Conservation (phyloP, 768 basidiomycete species). For the Suillus fuscotomentosus region DNA sequence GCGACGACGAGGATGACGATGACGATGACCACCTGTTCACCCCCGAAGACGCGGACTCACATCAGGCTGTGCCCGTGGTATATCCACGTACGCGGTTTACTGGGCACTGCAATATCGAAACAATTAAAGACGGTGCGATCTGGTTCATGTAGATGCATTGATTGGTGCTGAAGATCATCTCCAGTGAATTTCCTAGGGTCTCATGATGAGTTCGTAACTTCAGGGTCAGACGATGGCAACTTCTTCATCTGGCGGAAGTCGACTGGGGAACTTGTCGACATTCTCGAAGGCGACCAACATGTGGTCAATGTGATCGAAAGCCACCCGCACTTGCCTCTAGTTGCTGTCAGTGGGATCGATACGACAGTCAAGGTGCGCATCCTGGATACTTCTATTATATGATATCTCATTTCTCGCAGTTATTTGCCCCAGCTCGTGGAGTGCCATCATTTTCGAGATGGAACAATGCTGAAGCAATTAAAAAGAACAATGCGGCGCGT, state of each 20-base stretch:
- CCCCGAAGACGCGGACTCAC: slow-evolving; percentile 20
- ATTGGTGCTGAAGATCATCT: slow-evolving; percentile 5
- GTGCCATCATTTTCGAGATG: slow-evolving; percentile 55
- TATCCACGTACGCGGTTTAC: slow-evolving; percentile 61
- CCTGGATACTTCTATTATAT: not conserved
- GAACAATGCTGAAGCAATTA: slow-evolving; percentile 50
- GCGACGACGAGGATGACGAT: slow-evolving; percentile 32
- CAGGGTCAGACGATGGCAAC: slow-evolving; percentile 86
- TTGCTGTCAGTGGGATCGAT: slow-evolving; percentile 90
- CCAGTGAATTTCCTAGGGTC: slow-evolving; percentile 85
- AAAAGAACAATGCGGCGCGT: slow-evolving; percentile 49
- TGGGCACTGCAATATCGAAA: slow-evolving; percentile 78
- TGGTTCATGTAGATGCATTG: not conserved
- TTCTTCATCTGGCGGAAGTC: slow-evolving; percentile 86
- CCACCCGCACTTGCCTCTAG: slow-evolving; percentile 72
- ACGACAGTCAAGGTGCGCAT: slow-evolving; percentile 70
- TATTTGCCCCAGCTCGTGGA: slow-evolving; percentile 60
- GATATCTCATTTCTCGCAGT: slow-evolving; percentile 33
- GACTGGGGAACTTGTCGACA: slow-evolving; percentile 60
- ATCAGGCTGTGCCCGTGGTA: slow-evolving; percentile 48
- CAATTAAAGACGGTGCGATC: slow-evolving; percentile 80
- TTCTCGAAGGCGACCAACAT: slow-evolving; percentile 79
- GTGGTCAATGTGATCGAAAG: slow-evolving; percentile 88
- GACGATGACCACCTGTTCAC: slow-evolving; percentile 29
- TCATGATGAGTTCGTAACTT: slow-evolving; percentile 71